These are phyloP conservation scores for Erodium texanum DNA, from an alignment of 441 rosid genomes.

Conservation along the genomic window DNA sequence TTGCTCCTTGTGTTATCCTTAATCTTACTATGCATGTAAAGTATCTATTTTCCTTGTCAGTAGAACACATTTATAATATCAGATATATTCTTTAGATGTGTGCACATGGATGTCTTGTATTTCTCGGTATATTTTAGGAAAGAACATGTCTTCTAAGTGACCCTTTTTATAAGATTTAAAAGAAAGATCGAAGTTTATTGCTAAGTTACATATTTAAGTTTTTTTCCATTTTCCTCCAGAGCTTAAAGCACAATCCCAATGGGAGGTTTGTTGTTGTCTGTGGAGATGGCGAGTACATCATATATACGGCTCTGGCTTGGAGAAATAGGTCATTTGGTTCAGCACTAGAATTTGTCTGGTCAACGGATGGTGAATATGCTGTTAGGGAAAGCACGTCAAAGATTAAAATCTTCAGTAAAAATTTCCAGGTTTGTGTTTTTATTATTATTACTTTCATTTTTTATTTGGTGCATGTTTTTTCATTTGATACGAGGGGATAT, in stretches of 20 bases:
- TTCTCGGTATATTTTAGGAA: neutral
- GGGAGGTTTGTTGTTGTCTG: constrained; percentile 98
- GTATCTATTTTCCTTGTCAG: neutral
- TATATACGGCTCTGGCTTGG: constrained; percentile 98
- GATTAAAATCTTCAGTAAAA: constrained; percentile 89
- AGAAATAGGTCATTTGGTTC: constrained; percentile 98
- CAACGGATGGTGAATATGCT: constrained; percentile 96
- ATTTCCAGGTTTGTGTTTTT: constrained; percentile 63
- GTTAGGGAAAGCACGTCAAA: constrained; percentile 90
- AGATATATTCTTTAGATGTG: constrained; percentile 2
- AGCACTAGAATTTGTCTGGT: constrained; percentile 93
- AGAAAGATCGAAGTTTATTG: neutral
- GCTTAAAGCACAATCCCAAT: constrained; percentile 92
- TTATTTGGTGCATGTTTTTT: neutral
- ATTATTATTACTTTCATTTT: neutral
- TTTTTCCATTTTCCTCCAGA: constrained; percentile 36
- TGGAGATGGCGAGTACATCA: constrained; percentile 97
- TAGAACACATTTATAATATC: neutral
- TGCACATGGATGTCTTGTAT: neutral
- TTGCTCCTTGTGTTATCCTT: constrained; percentile 19
- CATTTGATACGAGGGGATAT: too few relatives aligned
- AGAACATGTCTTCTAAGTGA: neutral
- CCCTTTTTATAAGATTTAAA: neutral
- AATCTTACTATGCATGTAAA: constrained; percentile 9
- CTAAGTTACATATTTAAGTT: neutral